phyloP scores from a whole-genome alignment of 2,329 filamentous ascomycete species.

The Curvularia sp. region DNA sequence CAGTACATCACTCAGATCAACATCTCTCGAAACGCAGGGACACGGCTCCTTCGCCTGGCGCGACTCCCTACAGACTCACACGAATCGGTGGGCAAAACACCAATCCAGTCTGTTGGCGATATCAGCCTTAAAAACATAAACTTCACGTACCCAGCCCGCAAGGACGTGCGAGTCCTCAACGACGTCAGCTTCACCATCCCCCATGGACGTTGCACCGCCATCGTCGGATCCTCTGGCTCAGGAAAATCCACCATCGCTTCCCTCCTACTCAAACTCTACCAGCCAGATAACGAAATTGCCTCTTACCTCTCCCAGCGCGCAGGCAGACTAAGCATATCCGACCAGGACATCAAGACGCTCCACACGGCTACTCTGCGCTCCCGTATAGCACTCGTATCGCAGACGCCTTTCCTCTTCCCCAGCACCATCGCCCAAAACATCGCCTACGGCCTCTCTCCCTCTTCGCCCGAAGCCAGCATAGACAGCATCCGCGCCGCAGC shows the following conservation, averaged over 20 bases:
- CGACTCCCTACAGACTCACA: constrained; percentile 66
- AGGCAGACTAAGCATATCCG: constrained; percentile 64
- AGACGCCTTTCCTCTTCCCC: constrained; percentile 79
- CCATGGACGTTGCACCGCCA: constrained; percentile 71
- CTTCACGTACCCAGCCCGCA: constrained; percentile 74
- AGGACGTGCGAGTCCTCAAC: constrained; percentile 63
- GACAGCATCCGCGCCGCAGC: constrained; percentile 59
- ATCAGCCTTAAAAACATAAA: constrained; percentile 68
- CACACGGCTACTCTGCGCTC: constrained; percentile 67
- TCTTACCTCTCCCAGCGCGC: constrained; percentile 4
- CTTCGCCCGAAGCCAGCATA: constrained; percentile 59
- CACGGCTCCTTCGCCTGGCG: constrained; percentile 74
- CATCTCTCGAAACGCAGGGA: constrained; percentile 74
- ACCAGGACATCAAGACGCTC: constrained; percentile 63
- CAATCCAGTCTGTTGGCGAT: constrained; percentile 56
- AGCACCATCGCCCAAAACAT: constrained; percentile 82
- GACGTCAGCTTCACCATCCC: constrained; percentile 71
- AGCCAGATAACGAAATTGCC: constrained; percentile 29
- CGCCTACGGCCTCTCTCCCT: constrained; percentile 71
- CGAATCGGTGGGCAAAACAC: constrained; percentile 62
- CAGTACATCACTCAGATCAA: constrained; percentile 82
- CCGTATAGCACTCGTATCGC: constrained; percentile 72
- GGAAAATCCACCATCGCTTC: constrained; percentile 87
- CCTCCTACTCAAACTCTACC: constrained; percentile 76
- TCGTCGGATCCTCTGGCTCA: constrained; percentile 86